Base-by-base conservation (phyloP, 495 filamentous ascomycete genomes). In the Podospora pseudocomata region DNA sequence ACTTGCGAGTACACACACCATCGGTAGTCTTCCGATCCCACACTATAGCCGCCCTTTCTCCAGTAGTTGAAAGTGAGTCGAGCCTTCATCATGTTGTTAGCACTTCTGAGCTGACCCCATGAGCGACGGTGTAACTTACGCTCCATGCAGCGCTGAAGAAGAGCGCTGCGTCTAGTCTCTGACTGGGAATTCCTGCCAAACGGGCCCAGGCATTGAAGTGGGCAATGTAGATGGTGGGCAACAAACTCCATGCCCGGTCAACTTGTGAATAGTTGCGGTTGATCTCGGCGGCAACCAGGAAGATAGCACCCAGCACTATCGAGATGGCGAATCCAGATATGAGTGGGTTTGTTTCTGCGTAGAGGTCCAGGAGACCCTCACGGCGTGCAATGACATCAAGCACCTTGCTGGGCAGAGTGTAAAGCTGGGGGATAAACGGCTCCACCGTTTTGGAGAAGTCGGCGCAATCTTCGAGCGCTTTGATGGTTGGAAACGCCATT, bases 11-110 rank as follows among this genome's bases (percentile, higher is more conserved):
- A 19, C 3, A 4, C 5, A 4, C 3, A 84, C 94, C 94, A 97
- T 76, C 96, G 87, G 77, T 99, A 99, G 79, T 99, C 96, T 78
- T 99, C 94, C 13, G 87, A 89, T 32, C 95, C 94, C 67, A 92
- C 83, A 27, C 81, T 79, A 76, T 98, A 99, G 19, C 96, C 96
- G 20, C 96, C 96, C 78, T 92, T 96, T 63, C 96, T 90, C 91
- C 91, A 97, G 78, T 97, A 99, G 80, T 99, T 99, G 86, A 85
- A 97, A 2, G 95, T 96, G 74, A 99, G 81, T 54, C 96, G 90
- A 15, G 20, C 53, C 70, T 71, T n/a, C 6, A 19, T 6, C 7
- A 26, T 19, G 27, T 15, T 27, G 20, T 62, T 63, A 82, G 67
- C 89, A 92, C 73, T 67, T 65, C 18, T 72, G 49, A 62, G 3